These are phyloP conservation scores for Aspergillus nidulans DNA, from an alignment of 495 filamentous ascomycete genomes.

Conservation along the genomic window DNA sequence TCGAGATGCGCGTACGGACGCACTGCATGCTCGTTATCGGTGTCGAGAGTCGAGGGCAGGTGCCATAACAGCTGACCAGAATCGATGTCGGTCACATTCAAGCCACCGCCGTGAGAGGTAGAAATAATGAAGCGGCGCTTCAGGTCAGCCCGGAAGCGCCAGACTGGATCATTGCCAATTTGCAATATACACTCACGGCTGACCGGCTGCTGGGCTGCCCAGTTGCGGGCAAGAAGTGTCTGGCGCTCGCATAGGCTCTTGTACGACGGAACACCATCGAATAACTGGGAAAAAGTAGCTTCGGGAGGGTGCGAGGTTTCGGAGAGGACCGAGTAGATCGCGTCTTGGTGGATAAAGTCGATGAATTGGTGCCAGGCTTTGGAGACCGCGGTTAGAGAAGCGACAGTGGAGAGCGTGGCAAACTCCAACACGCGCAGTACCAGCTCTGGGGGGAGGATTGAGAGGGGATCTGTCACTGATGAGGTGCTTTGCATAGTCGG, in stretches of 20 bases:
- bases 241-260: constrained; percentile 37
- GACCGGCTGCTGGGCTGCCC: constrained; percentile 24
- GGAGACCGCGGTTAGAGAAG: constrained; percentile 30
- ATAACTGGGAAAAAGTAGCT: constrained; percentile 22
- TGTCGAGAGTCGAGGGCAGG: constrained; percentile 31
- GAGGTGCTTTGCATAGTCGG: not conserved
- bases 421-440: constrained; percentile 35
- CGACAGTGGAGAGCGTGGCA: constrained; percentile 28
- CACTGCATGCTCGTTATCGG: constrained; percentile 23
- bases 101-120: constrained; percentile 34
- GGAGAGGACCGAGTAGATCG: constrained; percentile 32
- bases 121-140: constrained; percentile 38
- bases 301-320: constrained; percentile 22
- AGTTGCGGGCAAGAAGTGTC: constrained; percentile 34
- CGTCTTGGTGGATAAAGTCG: constrained; percentile 38
- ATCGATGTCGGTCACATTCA: constrained; percentile 41
- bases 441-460: constrained; percentile 34
- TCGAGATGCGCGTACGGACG: constrained; percentile 37
- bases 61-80: constrained; percentile 31
- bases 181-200: constrained; percentile 33
- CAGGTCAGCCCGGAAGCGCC: constrained; percentile 38
- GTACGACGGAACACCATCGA: constrained; percentile 28
- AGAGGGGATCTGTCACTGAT: constrained; percentile 25
- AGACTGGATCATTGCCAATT: constrained; percentile 35
- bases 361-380: constrained; percentile 39